These are phyloP conservation scores for Colletotrichum kahawae DNA, from an alignment of 2,329 filamentous ascomycete genomes.

Conservation along the genomic window DNA sequence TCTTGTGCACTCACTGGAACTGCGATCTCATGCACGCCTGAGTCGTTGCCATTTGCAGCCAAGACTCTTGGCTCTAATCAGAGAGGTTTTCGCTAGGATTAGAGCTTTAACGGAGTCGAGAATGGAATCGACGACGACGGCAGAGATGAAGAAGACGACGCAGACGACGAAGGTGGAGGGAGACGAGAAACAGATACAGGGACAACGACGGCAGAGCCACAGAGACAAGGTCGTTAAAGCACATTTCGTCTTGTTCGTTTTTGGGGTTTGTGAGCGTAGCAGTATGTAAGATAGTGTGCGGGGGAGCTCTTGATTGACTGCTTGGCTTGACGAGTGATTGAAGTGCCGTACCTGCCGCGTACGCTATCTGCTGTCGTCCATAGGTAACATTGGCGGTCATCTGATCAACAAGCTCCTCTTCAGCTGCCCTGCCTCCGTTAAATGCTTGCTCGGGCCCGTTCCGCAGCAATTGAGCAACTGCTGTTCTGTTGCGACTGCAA, in stretches of 20 bases:
- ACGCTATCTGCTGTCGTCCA: neutral
- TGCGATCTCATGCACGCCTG: neutral
- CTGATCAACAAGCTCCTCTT: neutral
- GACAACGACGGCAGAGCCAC: neutral
- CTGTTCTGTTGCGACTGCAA: neutral
- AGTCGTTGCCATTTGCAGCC: neutral
- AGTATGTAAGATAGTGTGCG: neutral
- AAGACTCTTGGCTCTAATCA: conserved; percentile 4
- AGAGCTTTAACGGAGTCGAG: neutral
- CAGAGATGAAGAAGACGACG: neutral
- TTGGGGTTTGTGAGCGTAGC: neutral
- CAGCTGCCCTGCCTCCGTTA: neutral
- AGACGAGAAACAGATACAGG: neutral
- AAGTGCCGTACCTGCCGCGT: neutral
- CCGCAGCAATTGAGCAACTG: neutral
- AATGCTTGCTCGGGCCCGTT: neutral
- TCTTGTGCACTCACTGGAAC: neutral
- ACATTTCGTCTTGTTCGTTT: neutral
- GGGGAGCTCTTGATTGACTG: neutral
- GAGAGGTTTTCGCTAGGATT: neutral
- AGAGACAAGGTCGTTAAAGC: neutral
- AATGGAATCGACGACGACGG: neutral
- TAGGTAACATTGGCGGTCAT: neutral
- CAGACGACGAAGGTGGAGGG: neutral
- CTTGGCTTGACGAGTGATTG: neutral